Evolutionary conservation across 768 basidiomycete genomes (phyloP), one percentile per base, ranked within the genome.

Genomic region (Lentinula lateritia): DNA sequence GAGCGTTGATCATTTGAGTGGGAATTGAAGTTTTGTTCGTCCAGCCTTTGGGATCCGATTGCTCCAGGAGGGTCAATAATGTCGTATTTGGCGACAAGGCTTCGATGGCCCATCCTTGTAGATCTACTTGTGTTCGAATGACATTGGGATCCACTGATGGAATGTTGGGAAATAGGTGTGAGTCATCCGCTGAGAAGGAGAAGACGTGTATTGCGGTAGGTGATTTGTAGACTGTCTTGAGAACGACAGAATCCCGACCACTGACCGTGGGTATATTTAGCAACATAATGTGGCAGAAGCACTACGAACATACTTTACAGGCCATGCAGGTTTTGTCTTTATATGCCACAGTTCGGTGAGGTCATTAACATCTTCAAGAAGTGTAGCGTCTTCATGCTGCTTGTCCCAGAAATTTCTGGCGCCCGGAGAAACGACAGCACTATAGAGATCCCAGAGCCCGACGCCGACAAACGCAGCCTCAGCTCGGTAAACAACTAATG

Each of bases 31-130:
- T 86, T 73, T 98, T 98, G 75, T 92, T 94, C 5, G 93, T 87
- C 95, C 96, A 98, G 50, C 95, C 95, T 73, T 95, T 93, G 6
- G 95, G 95, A 71, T 99, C 96, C 10, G 93, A 95, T 73, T 98
- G 97, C 69, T 98, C 96, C 5, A 99, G 82, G 1, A 99, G 77
- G 0, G 95, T 97, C 63, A 99, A 85, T 10, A 92, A 84, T 0
- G 95, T 97, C 1, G 97, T 98, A 2, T 87, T 98, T 0, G 96
- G 97, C 0, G 95, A 98, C 8, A 99, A 78, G 0, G 91, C 84
- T 73, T 98, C 96, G 66, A 99, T 94, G 0, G 96, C 92, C 92
- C 95, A 98, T 52, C 96, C 97, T 75, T 94, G 95, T n/a, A 99
- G 78, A 70, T 97, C 95, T n/a, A 96, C 88, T 72, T 98, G 95